Conservation (phyloP, 1,284 basidiomycete genomes). For the Tilletiaria anomala region DNA sequence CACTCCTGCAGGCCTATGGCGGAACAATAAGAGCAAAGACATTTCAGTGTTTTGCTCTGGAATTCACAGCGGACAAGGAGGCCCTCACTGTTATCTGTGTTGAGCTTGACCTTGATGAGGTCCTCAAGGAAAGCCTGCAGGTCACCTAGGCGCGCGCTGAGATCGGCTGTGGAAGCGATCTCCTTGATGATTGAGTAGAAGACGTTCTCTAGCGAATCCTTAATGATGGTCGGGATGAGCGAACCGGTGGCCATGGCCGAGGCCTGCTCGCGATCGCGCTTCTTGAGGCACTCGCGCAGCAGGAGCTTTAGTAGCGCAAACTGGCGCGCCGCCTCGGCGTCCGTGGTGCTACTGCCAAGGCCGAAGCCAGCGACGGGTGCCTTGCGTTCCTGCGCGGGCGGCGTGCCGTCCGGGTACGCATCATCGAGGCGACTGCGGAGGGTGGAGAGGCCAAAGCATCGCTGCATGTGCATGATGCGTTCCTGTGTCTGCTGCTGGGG, state of each 20-base stretch:
- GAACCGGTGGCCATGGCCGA: constrained; percentile 4
- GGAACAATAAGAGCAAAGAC: no score
- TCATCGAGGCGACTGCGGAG: neutral
- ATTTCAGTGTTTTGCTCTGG: no score
- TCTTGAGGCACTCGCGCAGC: constrained; percentile 4
- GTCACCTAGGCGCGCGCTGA: constrained; percentile 4
- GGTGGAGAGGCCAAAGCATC: neutral
- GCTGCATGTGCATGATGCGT: constrained; percentile 2
- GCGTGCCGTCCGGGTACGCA: constrained; percentile 2
- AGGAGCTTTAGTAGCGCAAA: constrained; percentile 6
- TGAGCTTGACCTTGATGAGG: neutral
- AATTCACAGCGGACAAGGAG: no score
- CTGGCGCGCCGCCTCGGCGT: neutral
- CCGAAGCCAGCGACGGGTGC: no score
- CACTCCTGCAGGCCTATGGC: no score
- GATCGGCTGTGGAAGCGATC: constrained; percentile 2
- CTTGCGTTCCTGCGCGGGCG: neutral
- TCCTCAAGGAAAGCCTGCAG: constrained; percentile 7
- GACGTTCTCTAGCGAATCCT: constrained; percentile 5
- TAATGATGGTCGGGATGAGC: constrained; percentile 5
- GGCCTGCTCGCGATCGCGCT: constrained; percentile 6
- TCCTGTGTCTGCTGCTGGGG: constrained; percentile 12
- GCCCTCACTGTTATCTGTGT: neutral
- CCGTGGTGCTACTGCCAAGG: no score
- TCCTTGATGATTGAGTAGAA: constrained; percentile 5